phyloP scores from a whole-genome alignment of 768 basidiomycete species.

The Ephemerocybe angulata region DNA sequence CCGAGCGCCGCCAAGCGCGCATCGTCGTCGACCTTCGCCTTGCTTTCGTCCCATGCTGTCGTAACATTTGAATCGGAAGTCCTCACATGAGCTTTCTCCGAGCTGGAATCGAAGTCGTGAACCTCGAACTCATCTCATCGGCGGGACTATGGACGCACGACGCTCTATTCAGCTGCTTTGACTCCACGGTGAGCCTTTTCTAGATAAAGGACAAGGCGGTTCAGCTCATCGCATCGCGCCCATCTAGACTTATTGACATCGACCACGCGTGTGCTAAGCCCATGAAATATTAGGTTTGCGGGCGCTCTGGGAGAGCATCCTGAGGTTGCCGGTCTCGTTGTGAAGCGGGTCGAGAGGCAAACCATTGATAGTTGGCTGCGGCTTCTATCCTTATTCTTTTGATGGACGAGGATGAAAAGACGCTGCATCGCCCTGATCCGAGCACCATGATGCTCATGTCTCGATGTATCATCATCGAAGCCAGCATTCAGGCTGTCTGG shows the following conservation, averaged over 20 bases:
- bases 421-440: constrained; percentile 4
- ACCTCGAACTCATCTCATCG: no score
- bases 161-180: no score
- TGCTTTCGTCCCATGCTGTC: neutral
- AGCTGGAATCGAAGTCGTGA: no score
- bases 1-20: no score
- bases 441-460: neutral
- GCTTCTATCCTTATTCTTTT: neutral
- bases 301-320: neutral
- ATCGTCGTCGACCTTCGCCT: no score
- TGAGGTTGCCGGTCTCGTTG: constrained; percentile 1
- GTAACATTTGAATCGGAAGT: neutral
- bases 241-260: neutral
- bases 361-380: neutral
- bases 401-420: no score
- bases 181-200: neutral
- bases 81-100: no score
- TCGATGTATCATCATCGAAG: neutral
- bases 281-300: neutral
- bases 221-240: neutral
- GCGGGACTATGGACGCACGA: no score
- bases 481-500: constrained; percentile 2
- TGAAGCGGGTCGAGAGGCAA: neutral
- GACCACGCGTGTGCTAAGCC: neutral
- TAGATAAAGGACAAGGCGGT: neutral